Evolutionary conservation across 2,329 filamentous ascomycete species (phyloP).

Genomic region (Aspergillus candidus): DNA sequence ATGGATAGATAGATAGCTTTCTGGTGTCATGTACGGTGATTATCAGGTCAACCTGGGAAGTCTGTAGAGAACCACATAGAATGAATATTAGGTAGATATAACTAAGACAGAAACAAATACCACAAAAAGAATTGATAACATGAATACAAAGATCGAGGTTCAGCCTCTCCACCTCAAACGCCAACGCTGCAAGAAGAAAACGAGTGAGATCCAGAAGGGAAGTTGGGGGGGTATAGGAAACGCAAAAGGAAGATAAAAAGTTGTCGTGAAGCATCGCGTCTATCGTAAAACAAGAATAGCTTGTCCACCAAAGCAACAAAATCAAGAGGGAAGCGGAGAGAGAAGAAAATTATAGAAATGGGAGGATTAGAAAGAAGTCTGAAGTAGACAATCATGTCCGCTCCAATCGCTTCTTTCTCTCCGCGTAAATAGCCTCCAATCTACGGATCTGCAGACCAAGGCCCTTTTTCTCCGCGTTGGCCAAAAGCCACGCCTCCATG

Average conservation of each 20-base stretch:
- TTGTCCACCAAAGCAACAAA: background rate
- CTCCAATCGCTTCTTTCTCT: constrained; percentile 40
- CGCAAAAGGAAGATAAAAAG: background rate
- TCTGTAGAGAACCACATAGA: background rate
- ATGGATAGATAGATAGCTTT: constrained; percentile 9
- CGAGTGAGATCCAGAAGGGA: constrained; percentile 3
- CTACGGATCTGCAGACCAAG: constrained; percentile 52
- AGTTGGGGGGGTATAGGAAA: constrained; percentile 5
- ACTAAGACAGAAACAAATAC: background rate
- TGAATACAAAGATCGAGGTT: background rate
- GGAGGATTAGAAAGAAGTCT: background rate
- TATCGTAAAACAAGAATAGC: background rate
- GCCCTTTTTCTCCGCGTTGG: constrained; percentile 73
- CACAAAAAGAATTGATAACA: background rate
- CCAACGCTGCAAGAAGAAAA: constrained; percentile 9
- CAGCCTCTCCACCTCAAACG: constrained; percentile 7
- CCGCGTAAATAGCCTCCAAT: constrained; percentile 63
- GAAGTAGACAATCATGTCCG: constrained; percentile 10
- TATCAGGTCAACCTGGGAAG: no score
- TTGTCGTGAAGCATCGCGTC: background rate
- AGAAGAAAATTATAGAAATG: constrained; percentile 1
- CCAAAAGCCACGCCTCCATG: constrained; percentile 80
- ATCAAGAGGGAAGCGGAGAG: background rate
- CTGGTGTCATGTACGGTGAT: background rate
- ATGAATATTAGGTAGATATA: background rate